Evolutionary conservation across 2,329 filamentous ascomycete species (phyloP).

Genomic region (Colletotrichum sp.): DNA sequence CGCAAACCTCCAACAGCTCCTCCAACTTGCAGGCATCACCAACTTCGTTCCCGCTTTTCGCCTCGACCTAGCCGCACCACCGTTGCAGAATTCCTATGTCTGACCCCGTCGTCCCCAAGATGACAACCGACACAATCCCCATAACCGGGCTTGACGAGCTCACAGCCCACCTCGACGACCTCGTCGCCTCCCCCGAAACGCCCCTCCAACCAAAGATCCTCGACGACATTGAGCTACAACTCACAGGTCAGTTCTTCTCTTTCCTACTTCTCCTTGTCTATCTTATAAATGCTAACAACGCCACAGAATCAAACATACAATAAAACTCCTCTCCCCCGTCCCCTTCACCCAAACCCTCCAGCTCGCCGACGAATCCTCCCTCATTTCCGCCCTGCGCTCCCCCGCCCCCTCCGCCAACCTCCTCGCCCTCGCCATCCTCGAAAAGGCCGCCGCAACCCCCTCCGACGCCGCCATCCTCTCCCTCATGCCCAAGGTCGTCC

Average conservation of each 20-base stretch:
- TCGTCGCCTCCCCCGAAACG: constrained; percentile 48
- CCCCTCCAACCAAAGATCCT: constrained; percentile 56
- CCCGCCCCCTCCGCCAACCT: constrained; percentile 61
- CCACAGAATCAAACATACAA: constrained; percentile 57
- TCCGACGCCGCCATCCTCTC: constrained; percentile 56
- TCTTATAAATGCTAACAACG: neutral
- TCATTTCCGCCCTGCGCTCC: constrained; percentile 59
- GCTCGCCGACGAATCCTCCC: constrained; percentile 54
- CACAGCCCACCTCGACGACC: constrained; percentile 55
- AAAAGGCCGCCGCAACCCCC: constrained; percentile 57
- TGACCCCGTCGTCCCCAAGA: constrained; percentile 38
- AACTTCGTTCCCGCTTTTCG: neutral
- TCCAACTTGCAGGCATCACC: neutral
- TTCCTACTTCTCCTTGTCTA: neutral
- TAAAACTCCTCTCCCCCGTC: constrained; percentile 61
- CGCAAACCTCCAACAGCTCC: neutral
- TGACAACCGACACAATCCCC: constrained; percentile 46
- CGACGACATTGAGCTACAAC: constrained; percentile 63
- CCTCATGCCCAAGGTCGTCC: constrained; percentile 52
- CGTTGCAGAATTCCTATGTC: too few relatives aligned
- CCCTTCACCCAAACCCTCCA: constrained; percentile 55
- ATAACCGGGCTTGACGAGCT: constrained; percentile 60
- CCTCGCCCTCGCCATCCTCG: constrained; percentile 60
- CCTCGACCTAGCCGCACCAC: neutral
- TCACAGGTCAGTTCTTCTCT: constrained; percentile 57